Evolutionary conservation across 805 yeast species (phyloP), one percentile per base, ranked within the genome.

Genomic region (Metschnikowia bowlesiae): DNA sequence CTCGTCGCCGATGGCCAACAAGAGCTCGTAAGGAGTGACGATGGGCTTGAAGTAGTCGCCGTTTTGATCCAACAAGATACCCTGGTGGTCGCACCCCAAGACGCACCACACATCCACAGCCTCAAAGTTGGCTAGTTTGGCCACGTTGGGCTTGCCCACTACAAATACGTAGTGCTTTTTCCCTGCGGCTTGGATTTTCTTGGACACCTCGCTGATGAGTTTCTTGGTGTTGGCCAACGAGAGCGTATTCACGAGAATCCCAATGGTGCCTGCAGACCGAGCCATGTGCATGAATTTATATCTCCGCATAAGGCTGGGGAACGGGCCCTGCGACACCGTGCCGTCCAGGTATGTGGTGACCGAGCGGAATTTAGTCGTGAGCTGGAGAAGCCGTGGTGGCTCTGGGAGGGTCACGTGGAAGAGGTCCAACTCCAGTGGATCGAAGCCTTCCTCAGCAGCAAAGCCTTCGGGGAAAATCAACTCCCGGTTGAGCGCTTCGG

Each of bases 61-160:
- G 44, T 71, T 72, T 50, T 84, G 81, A 65, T 92, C 96, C 11
- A 94, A 66, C 35, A 92, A 83, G 26, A 92, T 85, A 5, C 99
- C 99, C 47, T 95, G 91, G 59, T 90, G 89, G 9, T 95, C 90
- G 65, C 99, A 94, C 0, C 99, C 99, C 11, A 94, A 68, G 10
- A 94, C 80, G 62, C 96, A 91, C 98, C 99, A 94, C 22, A 88
- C 78, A 58, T 94, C 98, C 11, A 94, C 80, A n/a, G 82, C 84
- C 54, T 92, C 99, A 64, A 94, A 94, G 65, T 94, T 94, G 8
- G 98, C 99, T 46, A 94, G 73, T 62, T 94, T 94, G 28, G 99
- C 96, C 16, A 94, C 97, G 62, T 94, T 94, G 8, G 98, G 98
- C 66, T 94, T 94, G 9, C 99, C 99, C 4, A 94, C 98, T 3